Evolutionary conservation across 768 basidiomycete species (phyloP).

Genomic region (Rhodosporidiobolus sp.): DNA sequence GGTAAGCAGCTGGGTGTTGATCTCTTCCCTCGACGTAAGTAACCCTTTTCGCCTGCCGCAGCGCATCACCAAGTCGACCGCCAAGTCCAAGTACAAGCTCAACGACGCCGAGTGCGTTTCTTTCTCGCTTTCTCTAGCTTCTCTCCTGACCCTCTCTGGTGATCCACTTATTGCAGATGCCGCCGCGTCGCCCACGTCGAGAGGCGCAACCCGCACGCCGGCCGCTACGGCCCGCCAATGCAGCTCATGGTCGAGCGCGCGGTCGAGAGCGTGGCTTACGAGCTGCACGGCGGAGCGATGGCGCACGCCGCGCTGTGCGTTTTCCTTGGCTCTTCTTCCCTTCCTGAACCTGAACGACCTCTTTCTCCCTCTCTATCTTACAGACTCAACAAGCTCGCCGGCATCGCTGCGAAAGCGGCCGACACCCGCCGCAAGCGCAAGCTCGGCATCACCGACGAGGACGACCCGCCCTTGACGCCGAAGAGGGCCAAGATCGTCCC

Average conservation of each 20-base stretch:
- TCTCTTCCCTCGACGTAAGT: background rate
- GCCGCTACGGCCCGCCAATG: background rate
- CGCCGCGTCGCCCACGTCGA: background rate
- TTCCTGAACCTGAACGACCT: background rate
- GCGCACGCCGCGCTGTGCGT: constrained; percentile 9
- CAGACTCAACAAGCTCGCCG: constrained; percentile 9
- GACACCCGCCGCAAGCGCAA: constrained; percentile 2
- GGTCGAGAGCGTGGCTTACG: constrained; percentile 21
- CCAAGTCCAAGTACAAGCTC: constrained; percentile 23
- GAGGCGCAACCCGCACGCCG: constrained; percentile 19
- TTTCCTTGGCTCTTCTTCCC: too few species aligned
- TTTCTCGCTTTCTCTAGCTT: background rate
- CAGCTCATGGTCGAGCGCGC: constrained; percentile 20
- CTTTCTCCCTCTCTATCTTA: background rate
- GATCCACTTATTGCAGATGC: background rate
- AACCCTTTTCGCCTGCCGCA: background rate
- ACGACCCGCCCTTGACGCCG: background rate
- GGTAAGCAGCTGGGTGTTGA: background rate
- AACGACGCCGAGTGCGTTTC: constrained; percentile 9
- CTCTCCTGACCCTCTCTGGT: too few species aligned
- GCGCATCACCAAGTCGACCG: constrained; percentile 26
- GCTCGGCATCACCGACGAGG: background rate
- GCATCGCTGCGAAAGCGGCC: background rate
- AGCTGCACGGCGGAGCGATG: constrained; percentile 8
- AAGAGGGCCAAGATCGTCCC: background rate